These are phyloP conservation scores for Solanum chacoense DNA, from an alignment of 305 asterid species.

Conservation along the genomic window DNA sequence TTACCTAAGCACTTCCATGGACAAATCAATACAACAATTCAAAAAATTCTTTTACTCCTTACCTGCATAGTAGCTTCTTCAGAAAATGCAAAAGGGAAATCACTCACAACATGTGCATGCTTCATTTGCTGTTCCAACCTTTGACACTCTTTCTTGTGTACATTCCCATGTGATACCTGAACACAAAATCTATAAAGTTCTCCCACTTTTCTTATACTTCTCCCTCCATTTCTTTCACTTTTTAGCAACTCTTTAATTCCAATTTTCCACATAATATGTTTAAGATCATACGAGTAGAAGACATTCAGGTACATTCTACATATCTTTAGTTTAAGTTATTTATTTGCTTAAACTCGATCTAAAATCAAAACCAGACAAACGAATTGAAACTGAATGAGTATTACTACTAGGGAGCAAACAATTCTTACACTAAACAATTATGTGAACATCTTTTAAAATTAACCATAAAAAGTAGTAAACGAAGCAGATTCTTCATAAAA, in stretches of 20 bases:
- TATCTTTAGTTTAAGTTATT: background rate
- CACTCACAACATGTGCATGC: conserved; percentile 29
- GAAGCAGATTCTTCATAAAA: conserved; percentile 5
- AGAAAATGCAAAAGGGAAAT: conserved; percentile 72
- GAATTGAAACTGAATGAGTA: background rate
- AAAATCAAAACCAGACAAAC: background rate
- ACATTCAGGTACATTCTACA: background rate
- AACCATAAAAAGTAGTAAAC: background rate
- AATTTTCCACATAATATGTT: background rate
- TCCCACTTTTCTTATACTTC: background rate
- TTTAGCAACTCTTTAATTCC: background rate
- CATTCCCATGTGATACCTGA: conserved; percentile 59
- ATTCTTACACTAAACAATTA: background rate
- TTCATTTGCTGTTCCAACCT: conserved; percentile 62
- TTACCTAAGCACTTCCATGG: background rate
- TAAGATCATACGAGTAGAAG: background rate
- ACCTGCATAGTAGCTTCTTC: conserved; percentile 27
- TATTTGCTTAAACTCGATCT: background rate
- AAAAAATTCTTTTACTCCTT: background rate
- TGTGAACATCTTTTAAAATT: background rate
- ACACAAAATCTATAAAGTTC: background rate
- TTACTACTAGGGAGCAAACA: background rate
- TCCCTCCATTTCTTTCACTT: background rate
- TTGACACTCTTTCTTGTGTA: conserved; percentile 61
- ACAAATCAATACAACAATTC: background rate